Evolutionary conservation across 495 filamentous ascomycete genomes (phyloP), one percentile per base, ranked within the genome.

Genomic region (Daldinia decipiens): DNA sequence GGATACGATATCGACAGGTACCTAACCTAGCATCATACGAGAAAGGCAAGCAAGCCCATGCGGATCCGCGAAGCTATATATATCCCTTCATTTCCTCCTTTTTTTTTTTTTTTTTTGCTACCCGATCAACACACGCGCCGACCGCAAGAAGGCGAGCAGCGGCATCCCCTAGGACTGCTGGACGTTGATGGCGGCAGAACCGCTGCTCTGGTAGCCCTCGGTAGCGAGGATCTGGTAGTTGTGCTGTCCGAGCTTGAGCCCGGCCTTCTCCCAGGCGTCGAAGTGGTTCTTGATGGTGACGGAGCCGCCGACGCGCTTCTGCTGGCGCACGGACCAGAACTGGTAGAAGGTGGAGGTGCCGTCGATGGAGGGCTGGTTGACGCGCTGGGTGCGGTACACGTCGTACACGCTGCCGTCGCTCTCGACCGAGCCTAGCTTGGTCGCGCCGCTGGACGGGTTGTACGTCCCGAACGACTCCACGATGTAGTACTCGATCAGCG

Each of bases 361-460:
- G 15, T 79, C 76, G 74, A 89, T 88, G 17, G 82, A 85, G 4
- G 86, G 86, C 79, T 87, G 82, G 79, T 92, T 87, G 74, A 79
- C 79, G 52, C 87, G 88, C 53, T 81, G 79, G 45, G 82, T 82
- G 70, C 83, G 79, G 81, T 87, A 89, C 78, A 92, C 87, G 61
- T 89, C 82, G 81, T 93, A 93, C 9, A 80, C 86, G 45, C 79
- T 77, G 58, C 89, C 90, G 78, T 92, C 90, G 45, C 76, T 82
- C 45, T 74, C 76, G 50, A 91, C 78, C 21, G 80, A 85, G 53
- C 89, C 90, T 70, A 84, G 83, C 75, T 82, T 80, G 0, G 74
- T 75, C 21, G 81, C 81, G 26, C 79, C 84, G 34, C 72, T 79
- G 43, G 78, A 82, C 27, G 87, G 87, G 80, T 88, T 84, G 82